These are phyloP conservation scores for Rhizomucor miehei DNA, from an alignment of 371 early-diverging fungal genomes.

Conservation along the genomic window DNA sequence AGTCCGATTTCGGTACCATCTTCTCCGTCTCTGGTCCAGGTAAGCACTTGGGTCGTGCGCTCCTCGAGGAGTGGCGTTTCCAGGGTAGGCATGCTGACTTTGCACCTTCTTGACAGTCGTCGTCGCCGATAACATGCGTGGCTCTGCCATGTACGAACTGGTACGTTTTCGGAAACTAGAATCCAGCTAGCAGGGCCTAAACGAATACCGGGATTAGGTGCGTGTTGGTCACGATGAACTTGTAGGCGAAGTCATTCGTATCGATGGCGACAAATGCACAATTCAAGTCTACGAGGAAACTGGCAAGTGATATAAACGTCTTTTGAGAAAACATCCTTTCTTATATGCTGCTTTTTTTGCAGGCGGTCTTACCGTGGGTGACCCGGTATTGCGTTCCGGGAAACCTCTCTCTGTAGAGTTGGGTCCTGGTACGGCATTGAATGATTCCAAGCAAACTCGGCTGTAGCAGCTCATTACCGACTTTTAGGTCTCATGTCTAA, in stretches of 20 bases:
- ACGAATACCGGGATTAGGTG: slow-evolving; percentile 51
- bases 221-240: slow-evolving; percentile 98
- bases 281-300: slow-evolving; percentile 99
- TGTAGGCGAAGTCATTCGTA: slow-evolving; percentile 99
- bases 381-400: slow-evolving; percentile 97
- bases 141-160: slow-evolving; percentile 99
- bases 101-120: slow-evolving; percentile 70
- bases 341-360: background rate
- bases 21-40: slow-evolving; percentile 99
- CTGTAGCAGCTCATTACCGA: background rate
- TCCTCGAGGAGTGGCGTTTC: background rate
- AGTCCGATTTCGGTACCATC: slow-evolving; percentile 90
- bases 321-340: no score
- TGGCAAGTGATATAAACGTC: slow-evolving; percentile 59
- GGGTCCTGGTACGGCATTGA: slow-evolving; percentile 83
- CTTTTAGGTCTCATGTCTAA: slow-evolving; percentile 88
- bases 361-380: slow-evolving; percentile 99
- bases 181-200: no score
- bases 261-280: slow-evolving; percentile 98
- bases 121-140: slow-evolving; percentile 98
- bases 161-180: slow-evolving; percentile 48
- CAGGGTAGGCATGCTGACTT: background rate
- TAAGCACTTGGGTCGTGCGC: slow-evolving; percentile 28
- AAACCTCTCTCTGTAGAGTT: slow-evolving; percentile 99
- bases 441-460: background rate